Base-by-base conservation (phyloP, 1,284 basidiomycete genomes). In the Malassezia psittaci region DNA sequence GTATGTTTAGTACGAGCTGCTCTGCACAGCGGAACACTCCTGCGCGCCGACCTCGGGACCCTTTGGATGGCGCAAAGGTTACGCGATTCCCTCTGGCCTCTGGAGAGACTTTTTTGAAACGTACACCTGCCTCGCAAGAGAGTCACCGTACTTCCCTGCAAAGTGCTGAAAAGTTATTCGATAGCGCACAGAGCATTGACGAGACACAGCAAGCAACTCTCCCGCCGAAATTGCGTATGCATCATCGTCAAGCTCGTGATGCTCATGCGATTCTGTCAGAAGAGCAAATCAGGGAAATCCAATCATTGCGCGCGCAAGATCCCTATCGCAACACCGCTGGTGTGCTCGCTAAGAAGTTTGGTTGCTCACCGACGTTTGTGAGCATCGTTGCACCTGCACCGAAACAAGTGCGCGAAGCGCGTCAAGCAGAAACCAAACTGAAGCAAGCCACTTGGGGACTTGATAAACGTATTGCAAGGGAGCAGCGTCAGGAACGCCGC, bases 71-170 rank as follows among this genome's bases (percentile, higher is more conserved):
- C 10, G 63, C 55, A 19, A 54, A 64, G 1, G 70, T 68, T 0
- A 47, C 53, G 7, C 65, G 64, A 16, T 66, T 68, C 56, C 54
- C 63, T 0, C 59, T 74, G 13, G 41, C 54, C 5, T 38, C 58
- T 2, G 70, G 72, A 38, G 67, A 66, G 43, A 71, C 66, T 8
- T 66, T 74, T 46, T 67, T 74, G 53, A 63, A 66, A 11, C 67
- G 72, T 19, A 63, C 67, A 5, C 63, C 71, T 1, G 69, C 71
- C 12, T 51, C 64, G 5, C 44, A 62, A 8, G 12, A 44, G 10
- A 46, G 62, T 11, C 45, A 56, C n/a, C 56, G 59, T 19, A 57
- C 57, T 10, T 64, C 57, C 15, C 52, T 63, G 41, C 50, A 57
- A 48, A 52, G 57, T 21, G 53, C 61, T 1, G 60, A 69, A 15